Evolutionary conservation across 495 filamentous ascomycete species (phyloP).

Genomic region (Talaromyces ruber): DNA sequence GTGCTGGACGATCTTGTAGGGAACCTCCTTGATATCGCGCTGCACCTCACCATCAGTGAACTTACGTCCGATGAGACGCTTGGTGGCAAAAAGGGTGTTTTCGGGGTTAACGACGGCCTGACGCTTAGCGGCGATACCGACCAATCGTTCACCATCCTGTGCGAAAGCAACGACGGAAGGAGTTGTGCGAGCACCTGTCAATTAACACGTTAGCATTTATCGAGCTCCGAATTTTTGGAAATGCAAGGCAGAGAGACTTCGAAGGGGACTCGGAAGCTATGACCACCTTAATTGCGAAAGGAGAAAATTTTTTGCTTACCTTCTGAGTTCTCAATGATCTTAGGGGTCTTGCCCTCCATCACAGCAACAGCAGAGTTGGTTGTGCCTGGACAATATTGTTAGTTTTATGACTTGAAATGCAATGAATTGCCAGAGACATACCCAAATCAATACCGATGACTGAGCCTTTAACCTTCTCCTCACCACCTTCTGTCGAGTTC

Average conservation of each 20-base stretch:
- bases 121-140: constrained; percentile 97
- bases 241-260: too few species aligned
- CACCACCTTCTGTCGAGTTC: constrained; percentile 75
- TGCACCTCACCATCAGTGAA: constrained; percentile 94
- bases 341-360: constrained; percentile 92
- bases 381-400: constrained; percentile 51
- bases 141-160: constrained; percentile 92
- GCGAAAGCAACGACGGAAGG: constrained; percentile 96
- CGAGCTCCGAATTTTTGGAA: neutral
- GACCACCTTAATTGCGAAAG: constrained; percentile 5
- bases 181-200: constrained; percentile 82
- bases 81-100: constrained; percentile 98
- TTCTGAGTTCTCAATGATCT: constrained; percentile 97
- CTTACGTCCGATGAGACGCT: constrained; percentile 98
- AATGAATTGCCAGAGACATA: constrained; percentile 38
- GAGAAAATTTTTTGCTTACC: constrained; percentile 45
- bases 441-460: constrained; percentile 99
- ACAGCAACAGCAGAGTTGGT: constrained; percentile 97
- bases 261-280: constrained; percentile 7
- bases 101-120: constrained; percentile 99
- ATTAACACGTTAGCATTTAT: constrained; percentile 10
- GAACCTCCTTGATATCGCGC: constrained; percentile 96
- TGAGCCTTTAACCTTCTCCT: constrained; percentile 84
- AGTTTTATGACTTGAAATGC: constrained; percentile 14
- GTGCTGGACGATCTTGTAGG: constrained; percentile 99